Evolutionary conservation across 2,329 filamentous ascomycete species (phyloP).

Genomic region (Botrytis elliptica): DNA sequence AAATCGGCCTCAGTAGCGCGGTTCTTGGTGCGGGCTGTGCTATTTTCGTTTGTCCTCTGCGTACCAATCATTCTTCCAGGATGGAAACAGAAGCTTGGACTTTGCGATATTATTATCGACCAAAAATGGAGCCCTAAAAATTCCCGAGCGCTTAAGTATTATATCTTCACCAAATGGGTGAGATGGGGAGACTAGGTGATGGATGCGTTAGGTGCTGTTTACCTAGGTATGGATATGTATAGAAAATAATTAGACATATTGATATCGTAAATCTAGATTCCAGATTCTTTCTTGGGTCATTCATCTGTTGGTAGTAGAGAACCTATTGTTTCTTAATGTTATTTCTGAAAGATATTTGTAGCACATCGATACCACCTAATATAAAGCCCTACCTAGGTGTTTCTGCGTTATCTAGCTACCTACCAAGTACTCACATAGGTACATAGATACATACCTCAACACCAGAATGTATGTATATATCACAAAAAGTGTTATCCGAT

Average conservation of each 20-base stretch:
- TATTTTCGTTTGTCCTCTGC: neutral
- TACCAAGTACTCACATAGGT: rapidly evolving
- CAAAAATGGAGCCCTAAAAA: neutral
- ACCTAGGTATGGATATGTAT: neutral
- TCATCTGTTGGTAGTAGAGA: neutral
- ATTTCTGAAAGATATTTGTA: neutral
- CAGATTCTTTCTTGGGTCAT: neutral
- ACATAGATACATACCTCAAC: neutral
- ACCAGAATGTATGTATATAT: neutral
- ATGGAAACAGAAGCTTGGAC: neutral
- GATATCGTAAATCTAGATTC: neutral
- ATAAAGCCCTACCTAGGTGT: neutral
- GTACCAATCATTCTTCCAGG: neutral
- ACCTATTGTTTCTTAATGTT: neutral
- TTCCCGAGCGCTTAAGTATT: conserved; percentile 10
- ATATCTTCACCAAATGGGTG: neutral
- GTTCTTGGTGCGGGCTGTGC: conserved; percentile 11
- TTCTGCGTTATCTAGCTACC: neutral
- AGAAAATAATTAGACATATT: neutral
- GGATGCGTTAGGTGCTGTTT: neutral
- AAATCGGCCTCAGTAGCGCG: too few relatives aligned
- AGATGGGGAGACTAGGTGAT: neutral
- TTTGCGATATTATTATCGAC: neutral
- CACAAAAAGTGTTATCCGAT: neutral
- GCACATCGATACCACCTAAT: neutral